Percentiles rank a stretch among this genome's conserved stretches.
phyloP scores from a whole-genome alignment of 2,329 filamentous ascomycete genomes.

The Fusarium sp. region DNA sequence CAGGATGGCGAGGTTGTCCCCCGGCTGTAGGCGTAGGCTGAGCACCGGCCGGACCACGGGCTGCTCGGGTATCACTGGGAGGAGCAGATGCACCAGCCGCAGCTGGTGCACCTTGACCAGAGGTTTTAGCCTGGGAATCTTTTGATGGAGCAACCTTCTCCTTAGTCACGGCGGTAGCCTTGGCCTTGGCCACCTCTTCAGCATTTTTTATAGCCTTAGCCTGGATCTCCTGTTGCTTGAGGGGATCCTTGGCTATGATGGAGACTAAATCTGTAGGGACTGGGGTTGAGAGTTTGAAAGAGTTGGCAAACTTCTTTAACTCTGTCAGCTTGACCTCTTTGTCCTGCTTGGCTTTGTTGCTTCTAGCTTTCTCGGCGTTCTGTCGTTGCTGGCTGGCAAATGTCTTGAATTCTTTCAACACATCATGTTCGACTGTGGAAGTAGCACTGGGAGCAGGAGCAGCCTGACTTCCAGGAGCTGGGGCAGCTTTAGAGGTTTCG shows the following conservation, averaged over 20 bases:
- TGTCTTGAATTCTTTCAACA: constrained; percentile 71
- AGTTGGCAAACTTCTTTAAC: constrained; percentile 92
- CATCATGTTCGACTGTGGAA: constrained; percentile 70
- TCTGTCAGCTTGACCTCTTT: constrained; percentile 95
- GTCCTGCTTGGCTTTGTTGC: constrained; percentile 74
- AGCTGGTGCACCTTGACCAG: constrained; percentile 40
- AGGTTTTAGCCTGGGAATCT: constrained; percentile 57
- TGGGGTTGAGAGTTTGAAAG: constrained; percentile 93
- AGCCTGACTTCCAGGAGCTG: constrained; percentile 56
- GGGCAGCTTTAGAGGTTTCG: constrained; percentile 42
- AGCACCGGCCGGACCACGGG: constrained; percentile 52
- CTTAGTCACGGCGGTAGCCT: constrained; percentile 60
- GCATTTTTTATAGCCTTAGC: constrained; percentile 85
- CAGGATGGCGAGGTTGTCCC: constrained; percentile 58
- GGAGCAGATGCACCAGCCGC: constrained; percentile 31
- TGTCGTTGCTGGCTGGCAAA: constrained; percentile 70
- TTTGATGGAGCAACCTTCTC: constrained; percentile 58
- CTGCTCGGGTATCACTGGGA: constrained; percentile 45
- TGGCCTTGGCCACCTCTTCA: constrained; percentile 70
- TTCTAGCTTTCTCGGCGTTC: constrained; percentile 67
- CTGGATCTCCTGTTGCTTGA: constrained; percentile 92
- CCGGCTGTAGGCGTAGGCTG: constrained; percentile 46
- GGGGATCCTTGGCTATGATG: constrained; percentile 96
- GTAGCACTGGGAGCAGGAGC: constrained; percentile 64
- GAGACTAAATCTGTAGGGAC: constrained; percentile 92